Evolutionary conservation across 768 basidiomycete species (phyloP), one percentile per base, ranked within the genome.

Genomic region (Leccinum aurantiacum): DNA sequence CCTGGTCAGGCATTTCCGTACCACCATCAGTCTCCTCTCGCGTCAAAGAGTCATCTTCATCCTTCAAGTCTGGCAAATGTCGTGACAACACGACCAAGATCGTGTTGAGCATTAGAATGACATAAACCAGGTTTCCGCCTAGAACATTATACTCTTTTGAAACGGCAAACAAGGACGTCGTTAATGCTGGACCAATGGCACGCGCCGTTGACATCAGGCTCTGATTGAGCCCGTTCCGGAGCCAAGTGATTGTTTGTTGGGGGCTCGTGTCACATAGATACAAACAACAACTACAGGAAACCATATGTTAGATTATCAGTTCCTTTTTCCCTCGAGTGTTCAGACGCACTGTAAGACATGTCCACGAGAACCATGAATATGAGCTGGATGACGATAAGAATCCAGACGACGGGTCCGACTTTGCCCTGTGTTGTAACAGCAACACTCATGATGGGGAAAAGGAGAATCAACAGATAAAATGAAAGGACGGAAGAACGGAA

Each of bases 161-260:
- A 27, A 78, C 64, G 2, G 84, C 82, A 58, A 84, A 85, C 17
- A 83, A 65, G 1, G 83, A 83, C 0, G 83, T 81, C 6, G 79
- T 69, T 31, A 78, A 46, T 1, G 76, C 78, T 0, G 84, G 84
- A 1, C 82, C 83, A 24, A 84, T 74, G 2, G 81, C 82, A 47
- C 82, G 77, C 0, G 78, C 76, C 7, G 79, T 69, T 3, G 81
- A 78, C 3, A 75, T 76, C 2, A 76, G 71, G 14, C 78, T 82
- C 27, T 86, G 84, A 3, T 79, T 76, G 22, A 86, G 72, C 2
- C 86, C 86, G 58, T 87, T 84, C 2, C 81, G 6, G 84, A 80
- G 6, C 85, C 85, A 5, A 87, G 75, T 0, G 83, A 81, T 19
- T 74, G 75, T 55, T 76, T 80, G 58, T 79, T 80, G 0, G 86